phyloP scores from a whole-genome alignment of 2,329 filamentous ascomycete genomes.

The Fusarium chlamydosporum region DNA sequence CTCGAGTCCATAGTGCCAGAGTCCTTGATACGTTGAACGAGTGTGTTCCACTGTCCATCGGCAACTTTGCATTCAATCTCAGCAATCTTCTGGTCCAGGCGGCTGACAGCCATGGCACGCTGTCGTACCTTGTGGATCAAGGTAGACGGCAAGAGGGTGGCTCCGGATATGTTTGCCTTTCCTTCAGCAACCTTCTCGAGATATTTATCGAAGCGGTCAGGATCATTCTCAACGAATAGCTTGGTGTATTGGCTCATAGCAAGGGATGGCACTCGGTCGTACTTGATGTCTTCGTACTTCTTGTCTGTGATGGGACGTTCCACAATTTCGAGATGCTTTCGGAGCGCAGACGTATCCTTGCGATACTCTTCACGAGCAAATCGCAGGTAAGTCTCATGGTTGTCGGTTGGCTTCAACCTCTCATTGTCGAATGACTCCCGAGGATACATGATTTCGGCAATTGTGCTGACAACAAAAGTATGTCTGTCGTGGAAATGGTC shows the following conservation, averaged over 20 bases:
- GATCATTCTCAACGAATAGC: conserved; percentile 66
- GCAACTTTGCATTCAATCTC: conserved; percentile 57
- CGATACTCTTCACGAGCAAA: conserved; percentile 68
- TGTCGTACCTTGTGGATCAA: conserved; percentile 55
- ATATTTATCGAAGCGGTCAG: conserved; percentile 64
- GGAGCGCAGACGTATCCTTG: conserved; percentile 65
- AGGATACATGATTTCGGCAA: conserved; percentile 68
- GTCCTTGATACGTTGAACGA: conserved; percentile 70
- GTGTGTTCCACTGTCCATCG: conserved; percentile 68
- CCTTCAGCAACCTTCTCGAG: conserved; percentile 64
- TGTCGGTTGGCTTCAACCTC: conserved; percentile 53
- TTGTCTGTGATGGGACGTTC: conserved; percentile 66
- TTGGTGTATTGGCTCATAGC: conserved; percentile 68
- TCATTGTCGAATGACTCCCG: conserved; percentile 49
- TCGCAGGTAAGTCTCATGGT: conserved; percentile 67
- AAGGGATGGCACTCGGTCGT: conserved; percentile 68
- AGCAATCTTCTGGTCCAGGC: conserved; percentile 50
- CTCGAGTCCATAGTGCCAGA: conserved; percentile 66
- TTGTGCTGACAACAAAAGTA: conserved; percentile 69
- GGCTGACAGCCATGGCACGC: accelerated
- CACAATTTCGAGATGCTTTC: conserved; percentile 66
- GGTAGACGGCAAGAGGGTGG: conserved; percentile 66
- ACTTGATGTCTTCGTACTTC: conserved; percentile 66
- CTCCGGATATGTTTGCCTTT: conserved; percentile 67
- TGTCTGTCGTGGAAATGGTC: conserved; percentile 70